Conservation (phyloP, 441 rosid genomes). For the Gossypium schwendimanii region DNA sequence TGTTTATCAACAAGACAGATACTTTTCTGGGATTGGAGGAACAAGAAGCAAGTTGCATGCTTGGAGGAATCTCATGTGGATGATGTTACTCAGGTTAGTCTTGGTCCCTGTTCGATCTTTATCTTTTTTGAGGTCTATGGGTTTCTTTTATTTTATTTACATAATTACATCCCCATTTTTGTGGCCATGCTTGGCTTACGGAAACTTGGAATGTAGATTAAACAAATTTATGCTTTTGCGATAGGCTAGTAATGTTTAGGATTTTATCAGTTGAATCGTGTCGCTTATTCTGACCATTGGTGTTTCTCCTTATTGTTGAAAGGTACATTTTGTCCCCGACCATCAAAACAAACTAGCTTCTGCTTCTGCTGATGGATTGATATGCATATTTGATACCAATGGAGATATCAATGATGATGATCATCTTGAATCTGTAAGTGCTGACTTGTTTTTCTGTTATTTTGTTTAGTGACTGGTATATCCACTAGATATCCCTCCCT, state of each 20-base stretch:
- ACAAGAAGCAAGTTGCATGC: constrained; percentile 81
- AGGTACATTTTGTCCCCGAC: constrained; percentile 77
- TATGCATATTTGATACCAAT: constrained; percentile 63
- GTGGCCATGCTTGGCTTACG: neutral
- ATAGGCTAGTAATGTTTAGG: neutral
- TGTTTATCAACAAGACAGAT: constrained; percentile 41
- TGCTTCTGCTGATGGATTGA: constrained; percentile 87
- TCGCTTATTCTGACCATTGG: neutral
- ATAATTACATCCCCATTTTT: neutral
- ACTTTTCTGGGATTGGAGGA: constrained; percentile 93
- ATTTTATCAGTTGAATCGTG: neutral
- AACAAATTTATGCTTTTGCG: neutral
- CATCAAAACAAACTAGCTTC: constrained; percentile 65
- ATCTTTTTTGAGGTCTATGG: neutral
- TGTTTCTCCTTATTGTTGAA: constrained; percentile 11
- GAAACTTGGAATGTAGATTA: neutral
- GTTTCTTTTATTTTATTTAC: neutral
- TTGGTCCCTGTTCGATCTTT: neutral
- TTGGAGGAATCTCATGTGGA: constrained; percentile 80
- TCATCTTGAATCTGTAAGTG: constrained; percentile 78
- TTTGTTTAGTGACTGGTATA: neutral
- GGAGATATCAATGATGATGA: constrained; percentile 82
- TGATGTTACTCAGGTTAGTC: constrained; percentile 81
- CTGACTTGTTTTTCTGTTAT: neutral
- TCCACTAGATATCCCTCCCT: neutral